phyloP scores from a whole-genome alignment of 805 yeast genomes.

The Torulaspora gathmanii region DNA sequence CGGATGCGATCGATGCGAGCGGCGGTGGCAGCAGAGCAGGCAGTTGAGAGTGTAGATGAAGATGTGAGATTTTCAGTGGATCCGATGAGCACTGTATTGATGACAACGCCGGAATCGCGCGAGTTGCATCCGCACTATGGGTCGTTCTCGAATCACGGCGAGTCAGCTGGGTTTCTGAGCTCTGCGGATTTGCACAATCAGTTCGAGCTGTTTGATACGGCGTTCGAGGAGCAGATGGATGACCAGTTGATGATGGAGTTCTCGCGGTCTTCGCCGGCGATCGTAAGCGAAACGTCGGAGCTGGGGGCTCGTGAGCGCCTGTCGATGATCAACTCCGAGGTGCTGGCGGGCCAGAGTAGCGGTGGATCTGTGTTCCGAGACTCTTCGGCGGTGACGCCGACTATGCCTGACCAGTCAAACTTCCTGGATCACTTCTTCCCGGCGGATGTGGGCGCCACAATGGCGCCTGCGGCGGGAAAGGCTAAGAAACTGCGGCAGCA shows the following conservation, averaged over 20 bases:
- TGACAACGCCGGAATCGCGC: constrained; percentile 3
- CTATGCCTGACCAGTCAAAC: constrained; percentile 5
- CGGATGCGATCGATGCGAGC: constrained; percentile 19
- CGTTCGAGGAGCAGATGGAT: constrained; percentile 8
- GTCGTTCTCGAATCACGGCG: constrained; percentile 17
- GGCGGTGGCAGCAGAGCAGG: not conserved
- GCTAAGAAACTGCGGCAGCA: not conserved
- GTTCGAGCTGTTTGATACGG: constrained; percentile 7
- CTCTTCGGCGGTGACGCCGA: constrained; percentile 3
- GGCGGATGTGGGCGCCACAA: not conserved
- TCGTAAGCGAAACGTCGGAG: constrained; percentile 8
- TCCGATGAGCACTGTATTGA: constrained; percentile 6
- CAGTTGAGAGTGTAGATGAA: not conserved
- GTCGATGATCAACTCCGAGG: constrained; percentile 8
- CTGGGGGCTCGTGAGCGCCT: not conserved
- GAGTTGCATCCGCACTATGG: constrained; percentile 10
- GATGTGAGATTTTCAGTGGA: not conserved
- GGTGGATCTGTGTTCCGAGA: constrained; percentile 1
- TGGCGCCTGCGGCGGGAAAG: not conserved
- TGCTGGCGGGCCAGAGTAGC: constrained; percentile 9
- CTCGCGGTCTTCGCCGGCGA: constrained; percentile 7
- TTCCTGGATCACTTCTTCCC: constrained; percentile 11
- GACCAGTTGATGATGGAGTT: constrained; percentile 9
- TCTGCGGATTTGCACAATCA: constrained; percentile 7
- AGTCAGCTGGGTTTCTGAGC: constrained; percentile 18